phyloP scores from a whole-genome alignment of 176 grass and related monocot genomes.

The Melocanna baccifera region DNA sequence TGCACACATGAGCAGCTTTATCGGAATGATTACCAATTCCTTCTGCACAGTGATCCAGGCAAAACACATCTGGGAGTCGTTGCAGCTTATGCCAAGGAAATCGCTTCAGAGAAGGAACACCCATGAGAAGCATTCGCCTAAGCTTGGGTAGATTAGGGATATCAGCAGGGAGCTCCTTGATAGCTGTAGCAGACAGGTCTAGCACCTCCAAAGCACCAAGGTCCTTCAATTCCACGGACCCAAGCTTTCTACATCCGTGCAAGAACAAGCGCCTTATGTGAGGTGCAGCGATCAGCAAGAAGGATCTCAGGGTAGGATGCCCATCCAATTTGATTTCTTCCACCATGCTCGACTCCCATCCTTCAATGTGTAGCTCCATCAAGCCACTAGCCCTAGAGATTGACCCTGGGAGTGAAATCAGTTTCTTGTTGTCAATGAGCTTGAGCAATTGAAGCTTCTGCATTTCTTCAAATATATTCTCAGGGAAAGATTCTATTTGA shows the following conservation, averaged over 20 bases:
- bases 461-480: not conserved
- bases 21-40: not conserved
- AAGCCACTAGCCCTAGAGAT: not conserved
- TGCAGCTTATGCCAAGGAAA: conserved; percentile 25
- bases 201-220: conserved; percentile 14
- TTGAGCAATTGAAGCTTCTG: not conserved
- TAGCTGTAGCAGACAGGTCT: not conserved
- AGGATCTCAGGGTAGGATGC: not conserved
- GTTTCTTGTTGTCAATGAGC: not conserved
- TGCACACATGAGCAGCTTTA: not conserved
- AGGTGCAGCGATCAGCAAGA: not conserved
- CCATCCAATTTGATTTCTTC: not conserved
- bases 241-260: not conserved
- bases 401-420: not conserved
- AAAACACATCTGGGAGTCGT: not conserved
- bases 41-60: not conserved
- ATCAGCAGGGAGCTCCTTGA: not conserved
- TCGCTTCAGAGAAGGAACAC: not conserved
- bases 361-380: not conserved
- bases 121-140: not conserved
- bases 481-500: not conserved
- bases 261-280: not conserved
- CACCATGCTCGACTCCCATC: not conserved
- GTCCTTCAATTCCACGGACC: not conserved
- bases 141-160: not conserved